phyloP scores from a whole-genome alignment of 2,329 filamentous ascomycete genomes.

The Claviceps sp. region DNA sequence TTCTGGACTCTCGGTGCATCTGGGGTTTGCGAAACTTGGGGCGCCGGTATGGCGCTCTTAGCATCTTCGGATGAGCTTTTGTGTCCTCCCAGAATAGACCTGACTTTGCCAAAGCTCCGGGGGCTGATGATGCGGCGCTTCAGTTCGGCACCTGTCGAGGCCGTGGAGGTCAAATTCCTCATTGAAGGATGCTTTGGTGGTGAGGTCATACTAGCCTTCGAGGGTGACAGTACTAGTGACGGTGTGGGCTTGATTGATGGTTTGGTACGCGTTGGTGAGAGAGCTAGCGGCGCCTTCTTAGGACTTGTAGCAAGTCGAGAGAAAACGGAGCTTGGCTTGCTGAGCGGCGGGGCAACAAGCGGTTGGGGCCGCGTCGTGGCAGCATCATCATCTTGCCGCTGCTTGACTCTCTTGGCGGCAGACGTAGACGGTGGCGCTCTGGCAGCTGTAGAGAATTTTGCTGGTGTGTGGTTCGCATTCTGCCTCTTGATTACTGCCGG shows the following conservation, averaged over 20 bases:
- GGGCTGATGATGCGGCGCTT: constrained; percentile 31
- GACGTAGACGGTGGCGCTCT: constrained; percentile 5
- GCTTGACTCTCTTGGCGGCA: constrained; percentile 58
- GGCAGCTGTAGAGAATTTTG: constrained; percentile 7
- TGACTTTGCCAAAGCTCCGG: constrained; percentile 40
- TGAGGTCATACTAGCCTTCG: constrained; percentile 29
- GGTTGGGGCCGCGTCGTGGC: constrained; percentile 46
- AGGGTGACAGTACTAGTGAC: constrained; percentile 27
- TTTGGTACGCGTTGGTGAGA: constrained; percentile 42
- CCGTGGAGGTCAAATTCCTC: constrained; percentile 16
- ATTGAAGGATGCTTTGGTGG: constrained; percentile 32
- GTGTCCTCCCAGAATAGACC: constrained; percentile 40
- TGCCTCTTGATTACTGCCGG: constrained; percentile 13
- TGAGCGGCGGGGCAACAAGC: constrained; percentile 29
- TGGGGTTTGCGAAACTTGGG: constrained; percentile 33
- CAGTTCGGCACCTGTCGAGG: constrained; percentile 19
- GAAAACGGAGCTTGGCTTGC: constrained; percentile 33
- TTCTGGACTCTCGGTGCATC: constrained; percentile 33
- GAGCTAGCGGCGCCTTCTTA: constrained; percentile 42
- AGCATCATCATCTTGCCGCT: constrained; percentile 53
- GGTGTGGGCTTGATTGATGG: constrained; percentile 15
- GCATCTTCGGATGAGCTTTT: constrained; percentile 21
- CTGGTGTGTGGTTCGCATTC: constrained; percentile 9
- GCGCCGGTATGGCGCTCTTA: constrained; percentile 35
- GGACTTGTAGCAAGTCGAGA: constrained; percentile 54